A percentile compares a stretch with the other conserved stretches of the same genome.
Evolutionary conservation across 768 basidiomycete genomes (phyloP).

Genomic region (Hericium coralloides): DNA sequence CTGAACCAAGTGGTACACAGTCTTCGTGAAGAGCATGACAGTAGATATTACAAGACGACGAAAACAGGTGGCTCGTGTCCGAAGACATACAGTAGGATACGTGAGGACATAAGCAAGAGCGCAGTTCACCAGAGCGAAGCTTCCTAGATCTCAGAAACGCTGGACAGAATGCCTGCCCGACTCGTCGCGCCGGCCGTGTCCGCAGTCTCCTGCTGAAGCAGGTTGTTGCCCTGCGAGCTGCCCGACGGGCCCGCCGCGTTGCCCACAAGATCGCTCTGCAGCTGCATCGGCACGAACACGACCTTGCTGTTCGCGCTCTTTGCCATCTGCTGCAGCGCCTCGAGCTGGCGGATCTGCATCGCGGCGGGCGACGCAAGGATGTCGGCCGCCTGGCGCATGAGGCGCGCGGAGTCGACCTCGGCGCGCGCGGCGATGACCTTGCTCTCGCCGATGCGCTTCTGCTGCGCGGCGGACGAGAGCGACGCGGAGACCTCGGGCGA

Average conservation of each 20-base stretch:
- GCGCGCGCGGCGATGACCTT: constrained; percentile 95
- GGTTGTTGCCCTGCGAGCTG: constrained; percentile 17
- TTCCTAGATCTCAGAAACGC: constrained; percentile 25
- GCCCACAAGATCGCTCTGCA: constrained; percentile 62
- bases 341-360: constrained; percentile 96
- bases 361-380: constrained; percentile 91
- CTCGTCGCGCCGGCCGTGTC: constrained; percentile 34
- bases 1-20: too few relatives aligned
- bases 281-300: constrained; percentile 89
- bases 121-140: too few relatives aligned
- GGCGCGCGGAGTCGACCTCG: constrained; percentile 88
- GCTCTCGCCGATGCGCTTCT: constrained; percentile 93
- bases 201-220: constrained; percentile 25
- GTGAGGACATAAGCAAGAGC: too few relatives aligned
- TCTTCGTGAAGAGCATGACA: too few relatives aligned
- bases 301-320: constrained; percentile 85
- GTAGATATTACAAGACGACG: too few relatives aligned
- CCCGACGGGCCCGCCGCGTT: constrained; percentile 26
- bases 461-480: constrained; percentile 90
- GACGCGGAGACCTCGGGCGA: constrained; percentile 83
- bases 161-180: constrained; percentile 45
- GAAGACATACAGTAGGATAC: too few relatives aligned
- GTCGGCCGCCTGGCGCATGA: constrained; percentile 96
- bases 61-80: too few relatives aligned
- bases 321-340: constrained; percentile 94